Base-by-base conservation (phyloP, 208 protist species). In the Trypanosomatidae sp. region DNA sequence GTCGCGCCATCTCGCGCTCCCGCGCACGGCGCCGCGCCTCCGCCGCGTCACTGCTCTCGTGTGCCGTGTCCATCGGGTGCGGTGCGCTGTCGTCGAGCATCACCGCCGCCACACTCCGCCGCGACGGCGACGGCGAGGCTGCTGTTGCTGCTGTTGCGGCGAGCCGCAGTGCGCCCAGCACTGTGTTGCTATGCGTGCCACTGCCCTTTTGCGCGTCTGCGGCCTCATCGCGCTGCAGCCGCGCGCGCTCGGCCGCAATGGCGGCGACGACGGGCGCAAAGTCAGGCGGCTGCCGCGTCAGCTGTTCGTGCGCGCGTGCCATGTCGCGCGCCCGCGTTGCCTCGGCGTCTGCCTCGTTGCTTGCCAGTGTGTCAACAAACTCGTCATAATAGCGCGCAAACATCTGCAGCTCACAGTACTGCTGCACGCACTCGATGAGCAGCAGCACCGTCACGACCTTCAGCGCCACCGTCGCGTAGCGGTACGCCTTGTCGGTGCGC, bases 41-140 rank as follows among this genome's bases (percentile, higher is more conserved):
- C 44, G 43, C 38, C 18, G 49, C 26, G 40, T 75, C 52, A 30
- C 26, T 5, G 23, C 56, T 53, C 30, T 85, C 77, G 1, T 60
- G 42, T 2, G 74, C 80, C 0, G 82, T 91, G 56, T 92, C 82
- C 82, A 92, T 92, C 16, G 82, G 82, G 26, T 85, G 75, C 2
- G 33, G 18, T 4, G 38, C 38, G 4, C 13, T 20, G 0, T 24
- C 35, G 11, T 64, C 28, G 24, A 49, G 43, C 20, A 55, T 21
- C 21, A 15, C 5, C 4, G 6, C 23, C 24, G 11, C 0, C 25
- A 40, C 20, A 18, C n/a, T n/a, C 5, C 13, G 13, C n/a, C 0
- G 5, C 15, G 24, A 28, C 28, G 40, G 21, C 33, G 39, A 46
- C 51, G 1, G 32, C 32, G 40, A 54, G 55, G 10, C 30, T 38